phyloP scores from a whole-genome alignment of 495 filamentous ascomycete species.

The Xylaria longipes region DNA sequence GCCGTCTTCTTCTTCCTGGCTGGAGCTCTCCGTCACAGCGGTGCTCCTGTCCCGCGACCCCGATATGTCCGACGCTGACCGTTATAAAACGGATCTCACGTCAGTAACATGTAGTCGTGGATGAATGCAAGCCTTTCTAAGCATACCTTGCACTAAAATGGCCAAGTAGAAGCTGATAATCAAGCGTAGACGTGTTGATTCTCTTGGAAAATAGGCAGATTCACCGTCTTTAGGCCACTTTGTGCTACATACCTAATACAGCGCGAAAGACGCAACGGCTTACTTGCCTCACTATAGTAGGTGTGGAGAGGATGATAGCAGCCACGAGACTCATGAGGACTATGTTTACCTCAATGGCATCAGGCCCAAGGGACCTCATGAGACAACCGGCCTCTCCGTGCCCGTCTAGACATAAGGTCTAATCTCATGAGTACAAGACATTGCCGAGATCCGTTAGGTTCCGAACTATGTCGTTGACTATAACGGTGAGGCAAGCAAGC shows the following conservation, averaged over 20 bases:
- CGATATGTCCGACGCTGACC: neutral
- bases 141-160: neutral
- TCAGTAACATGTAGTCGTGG: neutral
- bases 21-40: neutral
- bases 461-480: neutral
- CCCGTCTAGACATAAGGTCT: neutral
- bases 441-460: neutral
- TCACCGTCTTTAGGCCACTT: neutral
- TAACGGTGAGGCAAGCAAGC: neutral
- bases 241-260: neutral
- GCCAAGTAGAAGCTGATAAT: neutral
- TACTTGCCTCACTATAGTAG: neutral
- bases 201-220: neutral
- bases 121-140: neutral
- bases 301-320: neutral
- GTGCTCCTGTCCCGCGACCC: neutral
- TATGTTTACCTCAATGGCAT: neutral
- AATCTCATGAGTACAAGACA: neutral
- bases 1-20: neutral
- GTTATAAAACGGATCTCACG: neutral
- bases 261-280: neutral
- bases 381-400: neutral
- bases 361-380: neutral
- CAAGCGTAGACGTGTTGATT: neutral
- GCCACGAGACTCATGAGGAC: neutral